These are phyloP conservation scores for Citrus reticulata DNA, from an alignment of 345 rosid genomes.

Conservation along the genomic window DNA sequence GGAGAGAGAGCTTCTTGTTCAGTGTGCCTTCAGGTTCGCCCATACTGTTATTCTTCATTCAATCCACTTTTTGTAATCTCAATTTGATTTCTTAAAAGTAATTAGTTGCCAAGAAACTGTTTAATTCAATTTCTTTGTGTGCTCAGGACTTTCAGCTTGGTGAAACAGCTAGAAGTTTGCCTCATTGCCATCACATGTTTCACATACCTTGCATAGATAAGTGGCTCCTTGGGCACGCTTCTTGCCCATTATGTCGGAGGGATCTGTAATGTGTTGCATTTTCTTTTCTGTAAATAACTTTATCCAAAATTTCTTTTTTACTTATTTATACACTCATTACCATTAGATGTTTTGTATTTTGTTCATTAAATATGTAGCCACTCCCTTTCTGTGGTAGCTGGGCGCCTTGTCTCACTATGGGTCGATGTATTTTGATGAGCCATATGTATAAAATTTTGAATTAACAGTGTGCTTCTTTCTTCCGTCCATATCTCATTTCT, in stretches of 20 bases:
- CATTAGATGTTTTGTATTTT: conserved; percentile 13
- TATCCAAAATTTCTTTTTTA: conserved; percentile 10
- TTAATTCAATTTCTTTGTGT: not conserved
- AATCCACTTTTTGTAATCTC: not conserved
- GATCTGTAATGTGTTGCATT: conserved; percentile 45
- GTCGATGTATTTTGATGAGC: conserved; percentile 20
- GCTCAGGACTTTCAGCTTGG: conserved; percentile 91
- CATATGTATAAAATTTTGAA: conserved; percentile 41
- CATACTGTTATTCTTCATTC: not conserved
- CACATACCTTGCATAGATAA: conserved; percentile 96
- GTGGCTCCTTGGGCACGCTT: conserved; percentile 88
- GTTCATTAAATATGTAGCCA: conserved; percentile 9
- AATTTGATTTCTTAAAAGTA: not conserved
- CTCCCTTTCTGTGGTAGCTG: conserved; percentile 7
- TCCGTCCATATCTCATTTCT: not conserved
- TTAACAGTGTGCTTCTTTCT: not conserved
- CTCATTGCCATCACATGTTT: conserved; percentile 96
- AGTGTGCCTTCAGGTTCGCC: conserved; percentile 91
- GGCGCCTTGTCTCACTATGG: not conserved
- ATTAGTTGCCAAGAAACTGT: not conserved
- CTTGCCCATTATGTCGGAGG: conserved; percentile 95
- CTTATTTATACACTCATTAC: conserved; percentile 12
- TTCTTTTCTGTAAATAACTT: conserved; percentile 18
- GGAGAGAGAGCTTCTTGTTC: conserved; percentile 85
- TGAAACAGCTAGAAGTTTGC: conserved; percentile 89